phyloP scores from a whole-genome alignment of 306 rosid species.

The Spatholobus suberectus region DNA sequence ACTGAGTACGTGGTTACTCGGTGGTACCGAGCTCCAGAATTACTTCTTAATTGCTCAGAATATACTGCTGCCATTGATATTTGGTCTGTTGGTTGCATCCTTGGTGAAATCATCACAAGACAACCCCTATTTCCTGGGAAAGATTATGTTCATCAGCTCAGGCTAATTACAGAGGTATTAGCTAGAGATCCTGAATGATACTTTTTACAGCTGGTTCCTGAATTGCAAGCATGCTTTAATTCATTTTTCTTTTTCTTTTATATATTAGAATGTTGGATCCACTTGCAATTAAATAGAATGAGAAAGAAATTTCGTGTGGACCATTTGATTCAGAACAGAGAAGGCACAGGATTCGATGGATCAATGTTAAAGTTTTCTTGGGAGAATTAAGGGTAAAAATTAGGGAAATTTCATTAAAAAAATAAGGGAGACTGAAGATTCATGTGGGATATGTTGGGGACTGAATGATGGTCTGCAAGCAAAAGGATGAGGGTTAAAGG shows the following conservation, averaged over 20 bases:
- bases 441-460: background rate
- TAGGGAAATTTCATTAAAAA: background rate
- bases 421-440: background rate
- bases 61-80: conserved; percentile 97
- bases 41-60: conserved; percentile 94
- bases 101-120: conserved; percentile 87
- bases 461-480: background rate
- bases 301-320: background rate
- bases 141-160: conserved; percentile 94
- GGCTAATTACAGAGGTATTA: conserved; percentile 82
- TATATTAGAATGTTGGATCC: background rate
- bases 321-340: background rate
- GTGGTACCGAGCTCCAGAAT: conserved; percentile 97
- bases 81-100: conserved; percentile 99
- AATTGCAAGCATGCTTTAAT: background rate
- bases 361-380: background rate
- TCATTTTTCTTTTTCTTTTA: conserved; percentile 12
- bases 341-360: background rate
- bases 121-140: conserved; percentile 85
- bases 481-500: background rate
- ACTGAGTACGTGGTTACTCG: conserved; percentile 98
- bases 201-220: background rate
- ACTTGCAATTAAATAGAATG: background rate
- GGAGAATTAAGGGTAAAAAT: background rate
- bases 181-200: background rate